Evolutionary conservation across 306 rosid genomes (phyloP).

Genomic region (Lathyrus aphaca): DNA sequence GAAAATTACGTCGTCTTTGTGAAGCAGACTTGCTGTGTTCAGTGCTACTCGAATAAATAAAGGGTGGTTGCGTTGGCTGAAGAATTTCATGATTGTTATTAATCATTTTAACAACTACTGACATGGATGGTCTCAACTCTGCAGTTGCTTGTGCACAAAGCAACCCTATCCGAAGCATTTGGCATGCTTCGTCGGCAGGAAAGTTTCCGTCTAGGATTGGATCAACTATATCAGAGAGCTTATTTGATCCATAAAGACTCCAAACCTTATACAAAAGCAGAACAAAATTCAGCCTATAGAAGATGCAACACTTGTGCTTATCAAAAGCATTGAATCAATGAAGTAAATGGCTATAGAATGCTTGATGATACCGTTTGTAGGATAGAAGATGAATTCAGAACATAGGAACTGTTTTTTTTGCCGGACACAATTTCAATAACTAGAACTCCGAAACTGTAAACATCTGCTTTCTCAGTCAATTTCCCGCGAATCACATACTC

Average conservation of each 20-base stretch:
- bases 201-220: conserved; percentile 35
- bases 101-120: conserved; percentile 45
- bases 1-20: background rate
- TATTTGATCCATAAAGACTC: conserved; percentile 44
- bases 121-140: conserved; percentile 47
- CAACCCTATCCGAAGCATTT: conserved; percentile 45
- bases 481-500: conserved; percentile 54
- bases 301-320: background rate
- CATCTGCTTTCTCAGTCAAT: conserved; percentile 76
- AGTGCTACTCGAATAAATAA: conserved; percentile 31
- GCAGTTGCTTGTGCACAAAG: conserved; percentile 48
- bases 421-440: conserved; percentile 64
- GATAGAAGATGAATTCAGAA: conserved; percentile 37
- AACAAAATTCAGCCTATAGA: background rate
- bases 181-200: conserved; percentile 34
- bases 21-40: conserved; percentile 36
- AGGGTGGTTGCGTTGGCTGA: conserved; percentile 40
- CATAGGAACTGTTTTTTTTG: conserved; percentile 47
- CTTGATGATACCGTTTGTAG: conserved; percentile 31
- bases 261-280: conserved; percentile 37
- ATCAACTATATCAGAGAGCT: conserved; percentile 39
- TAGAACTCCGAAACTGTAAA: conserved; percentile 72
- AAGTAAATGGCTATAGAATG: background rate
- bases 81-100: conserved; percentile 33
- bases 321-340: background rate